Evolutionary conservation across 108 stramenopile genomes (phyloP).

Genomic region (Pseudonitzschia pungens): DNA sequence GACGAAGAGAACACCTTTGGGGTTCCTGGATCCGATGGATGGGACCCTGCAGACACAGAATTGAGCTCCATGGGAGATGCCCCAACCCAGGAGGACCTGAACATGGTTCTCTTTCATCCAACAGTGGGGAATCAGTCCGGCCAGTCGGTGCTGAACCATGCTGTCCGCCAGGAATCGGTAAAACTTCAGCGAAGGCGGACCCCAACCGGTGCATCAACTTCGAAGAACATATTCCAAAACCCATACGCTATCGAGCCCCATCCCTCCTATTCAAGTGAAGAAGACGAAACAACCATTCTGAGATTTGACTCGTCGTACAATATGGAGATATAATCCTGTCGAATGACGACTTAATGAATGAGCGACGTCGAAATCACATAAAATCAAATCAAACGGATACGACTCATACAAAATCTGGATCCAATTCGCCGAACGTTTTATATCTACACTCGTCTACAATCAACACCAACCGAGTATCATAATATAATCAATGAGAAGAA

Average conservation of each 20-base stretch:
- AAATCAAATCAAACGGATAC: too few relatives aligned
- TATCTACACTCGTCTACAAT: neutral
- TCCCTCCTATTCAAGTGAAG: neutral
- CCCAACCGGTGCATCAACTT: neutral
- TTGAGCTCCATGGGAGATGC: conserved; percentile 10
- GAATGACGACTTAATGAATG: neutral
- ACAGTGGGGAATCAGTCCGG: neutral
- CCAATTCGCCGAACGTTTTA: too few relatives aligned
- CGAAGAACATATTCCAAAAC: neutral
- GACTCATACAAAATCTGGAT: too few relatives aligned
- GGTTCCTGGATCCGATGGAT: conserved; percentile 10
- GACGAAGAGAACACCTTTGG: conserved; percentile 20
- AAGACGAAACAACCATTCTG: neutral
- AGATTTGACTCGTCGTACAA: neutral
- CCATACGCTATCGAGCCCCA: neutral
- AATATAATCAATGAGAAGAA: too few relatives aligned
- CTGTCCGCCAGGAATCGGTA: neutral
- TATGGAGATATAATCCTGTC: neutral
- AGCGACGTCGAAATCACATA: too few relatives aligned
- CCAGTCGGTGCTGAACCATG: neutral
- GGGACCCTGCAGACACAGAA: conserved; percentile 17
- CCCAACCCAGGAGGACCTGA: conserved; percentile 2
- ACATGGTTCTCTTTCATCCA: conserved; percentile 1
- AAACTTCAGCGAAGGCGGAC: neutral
- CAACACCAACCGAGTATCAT: neutral